Base-by-base conservation (phyloP, 2,329 filamentous ascomycete genomes). In the Pyricularia sp. region DNA sequence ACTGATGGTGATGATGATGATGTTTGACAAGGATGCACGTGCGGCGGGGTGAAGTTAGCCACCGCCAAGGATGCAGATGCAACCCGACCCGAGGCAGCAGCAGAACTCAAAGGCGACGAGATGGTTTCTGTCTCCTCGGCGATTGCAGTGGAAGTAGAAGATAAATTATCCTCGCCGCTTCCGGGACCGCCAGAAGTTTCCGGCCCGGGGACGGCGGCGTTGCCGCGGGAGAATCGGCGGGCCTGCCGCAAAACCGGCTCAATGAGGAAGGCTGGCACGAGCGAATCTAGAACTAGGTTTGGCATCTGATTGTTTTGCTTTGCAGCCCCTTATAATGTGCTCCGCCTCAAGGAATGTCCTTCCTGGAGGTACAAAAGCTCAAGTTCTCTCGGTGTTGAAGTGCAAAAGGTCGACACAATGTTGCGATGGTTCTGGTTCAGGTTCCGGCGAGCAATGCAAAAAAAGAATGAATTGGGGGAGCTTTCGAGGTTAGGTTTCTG, bases 201-300 rank as follows among this genome's bases (percentile, higher is more conserved):
- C 58, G 58, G 58, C 12, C 33, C 65, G 65, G 65, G 12, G 65
- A 20, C 11, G 36, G 75, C 73, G 71, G 78, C 76, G 68, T 75
- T 75, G 66, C 75, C 73, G 50, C 66, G 66, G 55, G 88, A 89
- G 75, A 90, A 85, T 71, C 86, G 86, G 71, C 87, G 86, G 74
- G 87, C 88, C 78, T 90, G 87, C 76, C 87, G 86, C 73, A 90
- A 79, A 74, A 90, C 86, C 69, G 88, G 87, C 71, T 88, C 88
- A 77, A 90, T 87, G 73, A 90, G 79, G 76, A 88, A 89, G 70
- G 89, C 85, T 74, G 86, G 85, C 68, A 90, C 87, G 74, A 89
- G 80, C 73, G 58, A 61, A 9, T 61, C 58, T 84, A 88, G 42
- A n/a, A 50, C 20, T n/a, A 50, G 77, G 85, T 90, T 75, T 69